These are phyloP conservation scores for Oryza meyeriana DNA, from an alignment of 176 grass and related monocot genomes.

Conservation along the genomic window DNA sequence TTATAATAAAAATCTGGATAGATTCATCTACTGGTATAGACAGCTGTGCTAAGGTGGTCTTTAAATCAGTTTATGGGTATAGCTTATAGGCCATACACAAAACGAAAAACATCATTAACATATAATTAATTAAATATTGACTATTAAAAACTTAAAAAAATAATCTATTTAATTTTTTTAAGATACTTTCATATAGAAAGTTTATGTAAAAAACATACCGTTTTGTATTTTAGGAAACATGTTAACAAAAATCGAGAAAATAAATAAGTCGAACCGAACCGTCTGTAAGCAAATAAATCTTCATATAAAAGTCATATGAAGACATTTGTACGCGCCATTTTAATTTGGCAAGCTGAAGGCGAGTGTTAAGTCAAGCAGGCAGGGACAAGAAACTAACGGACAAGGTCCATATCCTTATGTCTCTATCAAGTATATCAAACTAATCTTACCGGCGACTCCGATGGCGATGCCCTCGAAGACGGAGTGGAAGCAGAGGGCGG, in stretches of 20 bases:
- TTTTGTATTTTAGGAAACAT: too few relatives aligned
- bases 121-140: too few relatives aligned
- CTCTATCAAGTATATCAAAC: neutral
- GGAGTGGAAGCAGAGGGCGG: slow-evolving; percentile 92
- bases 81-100: too few relatives aligned
- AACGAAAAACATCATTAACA: too few relatives aligned
- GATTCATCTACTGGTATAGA: neutral
- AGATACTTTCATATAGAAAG: too few relatives aligned
- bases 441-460: slow-evolving; percentile 64
- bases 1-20: neutral
- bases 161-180: too few relatives aligned
- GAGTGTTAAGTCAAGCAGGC: neutral
- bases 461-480: slow-evolving; percentile 98
- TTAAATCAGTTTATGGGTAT: too few relatives aligned
- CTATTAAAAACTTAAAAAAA: too few relatives aligned
- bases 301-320: neutral
- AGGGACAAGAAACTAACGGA: neutral
- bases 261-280: too few relatives aligned
- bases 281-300: neutral
- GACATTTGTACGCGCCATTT: slow-evolving; percentile 1
- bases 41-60: too few relatives aligned
- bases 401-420: neutral
- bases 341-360: neutral
- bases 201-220: too few relatives aligned
- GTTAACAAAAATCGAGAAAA: too few relatives aligned